Base-by-base conservation (phyloP, 83 land plant species). In the Thuja plicata region DNA sequence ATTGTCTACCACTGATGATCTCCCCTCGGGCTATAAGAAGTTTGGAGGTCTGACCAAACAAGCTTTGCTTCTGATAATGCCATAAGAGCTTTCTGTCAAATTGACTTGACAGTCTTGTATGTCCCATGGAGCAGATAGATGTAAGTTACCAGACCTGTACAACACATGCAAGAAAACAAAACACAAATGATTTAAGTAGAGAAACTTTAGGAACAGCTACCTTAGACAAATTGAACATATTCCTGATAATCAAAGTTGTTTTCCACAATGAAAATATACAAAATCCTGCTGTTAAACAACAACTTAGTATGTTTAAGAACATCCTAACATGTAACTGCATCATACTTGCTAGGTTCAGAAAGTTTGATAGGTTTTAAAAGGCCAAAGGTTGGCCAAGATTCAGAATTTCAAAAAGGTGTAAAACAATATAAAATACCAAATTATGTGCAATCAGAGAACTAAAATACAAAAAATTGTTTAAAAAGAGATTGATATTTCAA, bases 71-170 rank as follows among this genome's bases (percentile, higher is more conserved):
- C 16, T 34, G 34, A 74, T 74, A 34, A 74, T 9, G 1, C n/a
- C 2, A 2, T 34, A 74, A 74, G 78, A 34, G 37, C 16, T 74
- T 74, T 74, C 37, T 74, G 78, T 74, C 1, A 8, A 62, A 32
- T 74, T 74, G 9, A 74, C 37, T 74, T 34, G 38, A 74, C 16
- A 34, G 37, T 30, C 38, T 32, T 74, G 34, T 32, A 74, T 74
- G 15, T 24, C 77, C 32, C 77, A 27, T 24, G 11, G 77, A 10
- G 32, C 30, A 73, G 77, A 13, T 24, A 73, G 37, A 27, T 7
- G 32, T 73, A 73, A 73, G 35, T 73, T 66, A 74, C 38, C 78
- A 74, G 37, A 74, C 78, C 78, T 74, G 78, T 74, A 32, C 78
- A 74, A 12, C 78, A 74, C 78, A 74, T 30, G 38, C 38, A 74